Base-by-base conservation (phyloP, 1,284 basidiomycete genomes). In the Caloboletus firmus region DNA sequence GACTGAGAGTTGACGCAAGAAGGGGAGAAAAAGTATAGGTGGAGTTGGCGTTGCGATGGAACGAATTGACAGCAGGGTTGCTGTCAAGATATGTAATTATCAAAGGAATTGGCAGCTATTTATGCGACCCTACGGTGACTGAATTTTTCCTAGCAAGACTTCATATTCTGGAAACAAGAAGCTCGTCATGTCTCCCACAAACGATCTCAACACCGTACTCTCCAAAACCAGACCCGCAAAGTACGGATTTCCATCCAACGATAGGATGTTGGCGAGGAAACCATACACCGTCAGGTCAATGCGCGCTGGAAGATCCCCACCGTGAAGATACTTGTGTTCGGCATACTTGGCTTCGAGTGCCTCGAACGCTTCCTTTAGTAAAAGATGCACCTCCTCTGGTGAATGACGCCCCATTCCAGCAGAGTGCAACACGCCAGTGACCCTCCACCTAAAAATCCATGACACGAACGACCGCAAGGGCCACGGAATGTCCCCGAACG, bases 251-350 rank as follows among this genome's bases (percentile, higher is more conserved):
- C 41, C 52, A 0, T 35, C 49, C 40, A 46, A 41, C 18, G 62
- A 45, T 10, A 73, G 34, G 12, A 54, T 55, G 40, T 73, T 72
- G 44, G 66, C 61, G 6, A 71, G 59, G 52, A 71, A 73, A 24
- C 57, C 70, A 26, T 60, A 66, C 39, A 70, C 56, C 7, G 60
- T 66, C 20, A 73, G 51, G 50, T 74, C 72, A 13, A 74, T 62
- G 44, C 58, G 51, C 0, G 72, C 71, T 1, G 70, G 70, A 42
- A 49, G 43, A 9, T 64, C 59, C 5, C 57, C 60, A 2, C 54
- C 65, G 17, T 70, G 70, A 20, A 73, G 58, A 45, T 61, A 66
- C 43, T 54, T 54, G 59, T 34, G 59, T 18, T 42, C 62, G 4
- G 58, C 28, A 22, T 70, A 62, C 41, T 63, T 71, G 49, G 45